These are phyloP conservation scores for Malus hybrid DNA, from an alignment of 331 rosid species.

Conservation along the genomic window DNA sequence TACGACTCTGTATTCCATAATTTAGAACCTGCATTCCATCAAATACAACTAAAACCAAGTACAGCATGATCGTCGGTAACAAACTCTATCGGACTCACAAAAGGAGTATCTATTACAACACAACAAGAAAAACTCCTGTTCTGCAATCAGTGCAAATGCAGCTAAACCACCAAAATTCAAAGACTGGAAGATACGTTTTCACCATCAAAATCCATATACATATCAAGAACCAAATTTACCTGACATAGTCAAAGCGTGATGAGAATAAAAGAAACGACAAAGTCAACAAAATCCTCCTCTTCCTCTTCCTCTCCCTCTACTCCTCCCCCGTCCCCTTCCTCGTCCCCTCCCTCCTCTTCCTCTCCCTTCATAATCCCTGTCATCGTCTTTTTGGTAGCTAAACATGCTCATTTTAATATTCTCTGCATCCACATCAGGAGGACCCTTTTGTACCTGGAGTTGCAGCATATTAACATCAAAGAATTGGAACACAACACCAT, in stretches of 20 bases:
- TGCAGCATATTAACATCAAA: constrained; percentile 5
- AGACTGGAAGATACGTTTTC: too few species aligned
- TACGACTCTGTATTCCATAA: too few species aligned
- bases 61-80: too few species aligned
- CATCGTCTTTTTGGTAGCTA: constrained; percentile 42
- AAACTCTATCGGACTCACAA: too few species aligned
- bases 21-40: too few species aligned
- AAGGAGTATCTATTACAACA: too few species aligned
- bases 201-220: neutral
- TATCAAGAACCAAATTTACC: neutral
- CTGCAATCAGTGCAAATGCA: too few species aligned
- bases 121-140: too few species aligned
- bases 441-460: constrained; percentile 36
- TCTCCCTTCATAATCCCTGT: constrained; percentile 13
- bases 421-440: constrained; percentile 37
- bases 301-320: constrained; percentile 16
- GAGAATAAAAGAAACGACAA: neutral
- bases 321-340: constrained; percentile 21
- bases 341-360: constrained; percentile 32
- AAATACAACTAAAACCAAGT: too few species aligned
- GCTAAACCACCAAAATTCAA: too few species aligned
- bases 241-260: neutral
- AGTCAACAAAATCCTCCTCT: constrained; percentile 8
- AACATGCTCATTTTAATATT: constrained; percentile 78
- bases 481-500: neutral